Percentiles rank a stretch among this genome's conserved stretches.
phyloP scores from a whole-genome alignment of 116 monocot species.

The Dioscorea cayenensis region DNA sequence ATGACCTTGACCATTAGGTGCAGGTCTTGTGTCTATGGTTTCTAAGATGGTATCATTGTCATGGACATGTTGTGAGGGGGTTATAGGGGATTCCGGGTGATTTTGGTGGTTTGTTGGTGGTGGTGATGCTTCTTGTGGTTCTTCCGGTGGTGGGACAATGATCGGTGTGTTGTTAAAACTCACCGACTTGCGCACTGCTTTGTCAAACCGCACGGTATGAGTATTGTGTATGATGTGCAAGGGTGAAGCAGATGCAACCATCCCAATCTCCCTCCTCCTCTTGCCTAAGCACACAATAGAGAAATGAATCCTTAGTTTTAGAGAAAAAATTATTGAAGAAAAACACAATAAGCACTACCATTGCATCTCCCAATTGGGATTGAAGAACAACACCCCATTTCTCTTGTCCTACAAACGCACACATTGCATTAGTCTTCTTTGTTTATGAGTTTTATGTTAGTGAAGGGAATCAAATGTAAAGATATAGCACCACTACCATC shows the following conservation, averaged over 20 bases:
- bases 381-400: too few relatives aligned
- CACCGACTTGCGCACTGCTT: background rate
- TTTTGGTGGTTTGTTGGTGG: background rate
- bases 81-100: background rate
- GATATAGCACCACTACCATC: background rate
- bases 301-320: too few relatives aligned
- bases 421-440: constrained; percentile 11
- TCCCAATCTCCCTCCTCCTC: background rate
- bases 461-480: background rate
- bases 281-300: background rate
- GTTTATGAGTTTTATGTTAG: background rate
- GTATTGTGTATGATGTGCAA: background rate
- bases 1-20: background rate
- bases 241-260: constrained; percentile 7
- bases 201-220: background rate
- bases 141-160: constrained; percentile 1
- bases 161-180: background rate
- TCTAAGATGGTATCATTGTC: background rate
- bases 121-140: background rate
- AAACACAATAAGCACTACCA: too few relatives aligned
- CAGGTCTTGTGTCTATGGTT: background rate
- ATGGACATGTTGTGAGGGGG: too few relatives aligned
- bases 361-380: too few relatives aligned
- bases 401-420: background rate
- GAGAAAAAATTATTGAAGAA: too few relatives aligned